Base-by-base conservation (phyloP, 352 stramenopile species). In the Globisporangium iwayamae region DNA sequence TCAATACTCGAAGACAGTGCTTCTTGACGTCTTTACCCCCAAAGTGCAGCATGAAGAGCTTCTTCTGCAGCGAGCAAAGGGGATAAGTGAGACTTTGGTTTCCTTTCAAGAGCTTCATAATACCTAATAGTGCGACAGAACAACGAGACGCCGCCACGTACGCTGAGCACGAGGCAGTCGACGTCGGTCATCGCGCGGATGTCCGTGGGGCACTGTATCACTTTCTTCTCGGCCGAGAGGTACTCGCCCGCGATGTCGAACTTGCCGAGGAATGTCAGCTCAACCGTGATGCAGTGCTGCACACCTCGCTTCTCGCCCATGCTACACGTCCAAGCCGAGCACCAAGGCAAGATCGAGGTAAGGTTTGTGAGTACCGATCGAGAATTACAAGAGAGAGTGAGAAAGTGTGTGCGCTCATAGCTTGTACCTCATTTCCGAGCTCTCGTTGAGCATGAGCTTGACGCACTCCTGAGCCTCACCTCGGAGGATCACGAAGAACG, bases 211-310 rank as follows among this genome's bases (percentile, higher is more conserved):
- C 78, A 89, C 28, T 73, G 61, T 30, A 80, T 72, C 16, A 89
- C 45, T 57, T 93, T 92, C 61, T 90, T 88, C 45, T 90, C 76
- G n/a, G 73, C 71, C 39, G 79, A 77, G 13, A 95, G 72, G 66
- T 90, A 90, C 74, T 95, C 84, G 52, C 86, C 83, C 9, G 83
- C 82, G 38, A 95, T 72, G 60, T 95, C 84, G 34, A 90, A 93
- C 51, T 91, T 92, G 55, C 79, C 79, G 43, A 94, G 64, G 61
- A 85, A 90, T 28, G 84, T 93, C 32, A 94, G 67, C 62, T 92
- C 82, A 18, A 90, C 81, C 0, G 79, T 89, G 56, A 92, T 77
- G 47, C 74, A 88, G 62, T 82, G 80, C 69, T 89, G 75, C 13
- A 87, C 74, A n/a, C 76, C 69, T 18, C 79, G 71, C 10, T 73